Evolutionary conservation across 768 basidiomycete genomes (phyloP), one percentile per base, ranked within the genome.

Genomic region (Lentinus tigrinus): DNA sequence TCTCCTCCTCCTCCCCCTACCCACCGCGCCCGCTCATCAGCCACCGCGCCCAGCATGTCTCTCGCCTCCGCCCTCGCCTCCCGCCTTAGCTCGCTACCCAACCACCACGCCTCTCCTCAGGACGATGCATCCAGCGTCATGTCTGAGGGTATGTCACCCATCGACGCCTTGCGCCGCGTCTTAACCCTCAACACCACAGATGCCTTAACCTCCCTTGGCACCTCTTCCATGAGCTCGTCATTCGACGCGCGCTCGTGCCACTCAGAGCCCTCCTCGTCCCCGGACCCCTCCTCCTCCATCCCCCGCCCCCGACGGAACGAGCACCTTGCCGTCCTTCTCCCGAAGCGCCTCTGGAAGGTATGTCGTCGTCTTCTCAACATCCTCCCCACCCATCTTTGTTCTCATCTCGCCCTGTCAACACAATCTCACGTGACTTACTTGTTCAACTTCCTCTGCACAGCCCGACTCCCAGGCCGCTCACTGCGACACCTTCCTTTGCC

Each of bases 401-500:
- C 52, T 34, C 56, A 57, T 57, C 60, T 47, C 42, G 52, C 10
- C 34, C 50, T 19, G n/a, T 26, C 39, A 42, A 38, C 37, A 6
- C 14, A 9, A 8, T 10, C 38, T 26, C 19, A 66, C 59, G 58
- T 65, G 63, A 62, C 53, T 52, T 38, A 58, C 50, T 19, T 48
- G 47, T 6, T 42, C 36, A 14, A 48, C 50, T 66, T 60, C 24
- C 66, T 67, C 65, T 69, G 39, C 47, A 51, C 65, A 88, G 84
- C 80, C 86, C 51, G 90, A 92, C 71, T 74, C 77, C 4, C 71
- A 81, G 14, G 83, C 90, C 3, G 61, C 79, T 13, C 68, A 72
- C 48, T 93, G 90, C 76, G 89, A 92, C 74, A 89, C 82, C 68
- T 87, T 89, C 61, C 80, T 82, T 66, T 93, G 90, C 73, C 78